A percentile compares a stretch with the other conserved stretches of the same genome.
phyloP scores from a whole-genome alignment of 1,284 basidiomycete species.

The Leccinum fuscescens region DNA sequence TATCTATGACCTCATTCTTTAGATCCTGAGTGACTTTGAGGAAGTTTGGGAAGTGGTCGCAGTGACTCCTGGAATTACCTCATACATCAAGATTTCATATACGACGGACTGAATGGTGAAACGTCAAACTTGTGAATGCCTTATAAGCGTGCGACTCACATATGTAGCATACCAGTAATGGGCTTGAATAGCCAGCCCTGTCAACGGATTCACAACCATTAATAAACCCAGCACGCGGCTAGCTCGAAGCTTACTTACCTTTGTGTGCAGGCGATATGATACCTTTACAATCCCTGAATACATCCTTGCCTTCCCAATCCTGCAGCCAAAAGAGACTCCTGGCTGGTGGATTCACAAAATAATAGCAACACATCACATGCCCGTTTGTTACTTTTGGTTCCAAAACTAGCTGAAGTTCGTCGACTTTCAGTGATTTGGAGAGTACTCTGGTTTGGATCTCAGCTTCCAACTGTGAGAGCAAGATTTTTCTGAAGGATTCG shows the following conservation, averaged over 20 bases:
- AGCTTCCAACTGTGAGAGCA: conserved; percentile 12
- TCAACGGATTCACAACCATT: neutral
- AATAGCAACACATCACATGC: conserved; percentile 28
- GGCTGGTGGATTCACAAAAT: conserved; percentile 29
- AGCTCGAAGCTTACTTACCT: conserved; percentile 18
- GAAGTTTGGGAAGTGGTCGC: conserved; percentile 48
- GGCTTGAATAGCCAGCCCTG: conserved; percentile 49
- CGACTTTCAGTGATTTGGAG: conserved; percentile 6
- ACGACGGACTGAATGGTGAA: neutral
- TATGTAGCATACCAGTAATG: conserved; percentile 47
- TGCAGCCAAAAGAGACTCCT: conserved; percentile 33
- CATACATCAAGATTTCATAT: no score
- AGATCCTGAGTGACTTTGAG: conserved; percentile 35
- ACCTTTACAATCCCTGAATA: conserved; percentile 27
- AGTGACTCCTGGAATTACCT: conserved; percentile 30
- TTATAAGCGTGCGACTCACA: conserved; percentile 9
- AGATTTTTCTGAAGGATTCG: conserved; percentile 17
- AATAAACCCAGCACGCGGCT: neutral
- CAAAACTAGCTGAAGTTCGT: conserved; percentile 30
- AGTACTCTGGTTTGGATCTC: conserved; percentile 6
- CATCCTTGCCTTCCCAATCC: conserved; percentile 16
- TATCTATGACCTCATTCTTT: conserved; percentile 46
- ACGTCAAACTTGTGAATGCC: conserved; percentile 9
- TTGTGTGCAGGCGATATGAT: conserved; percentile 24
- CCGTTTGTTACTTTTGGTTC: conserved; percentile 16